A percentile compares a stretch with the other conserved stretches of the same genome.
These are phyloP conservation scores for Tothia fuscella DNA, from an alignment of 2,329 filamentous ascomycete genomes.

Conservation along the genomic window DNA sequence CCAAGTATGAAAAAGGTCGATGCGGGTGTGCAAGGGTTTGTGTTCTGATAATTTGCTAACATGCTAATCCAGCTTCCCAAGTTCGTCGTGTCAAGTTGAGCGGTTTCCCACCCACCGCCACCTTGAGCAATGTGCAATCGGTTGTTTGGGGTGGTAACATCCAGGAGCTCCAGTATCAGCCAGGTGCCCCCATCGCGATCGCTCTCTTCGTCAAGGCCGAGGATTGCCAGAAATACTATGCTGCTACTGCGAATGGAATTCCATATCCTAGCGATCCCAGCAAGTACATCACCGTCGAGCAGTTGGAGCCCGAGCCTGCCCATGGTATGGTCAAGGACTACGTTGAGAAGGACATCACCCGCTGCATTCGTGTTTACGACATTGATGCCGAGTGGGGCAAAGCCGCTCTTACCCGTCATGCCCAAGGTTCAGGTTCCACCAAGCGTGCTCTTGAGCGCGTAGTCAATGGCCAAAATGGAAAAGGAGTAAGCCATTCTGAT, in stretches of 20 bases:
- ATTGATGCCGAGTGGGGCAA: conserved; percentile 30
- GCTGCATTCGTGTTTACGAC: conserved; percentile 33
- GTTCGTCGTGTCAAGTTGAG: conserved; percentile 12
- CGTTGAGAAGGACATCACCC: conserved; percentile 27
- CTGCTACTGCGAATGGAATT: conserved; percentile 25
- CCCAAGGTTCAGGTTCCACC: conserved; percentile 20
- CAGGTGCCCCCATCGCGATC: conserved; percentile 17
- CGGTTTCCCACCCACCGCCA: conserved; percentile 9
- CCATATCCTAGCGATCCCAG: conserved; percentile 10
- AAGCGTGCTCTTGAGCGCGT: conserved; percentile 35
- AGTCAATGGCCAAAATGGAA: conserved; percentile 27
- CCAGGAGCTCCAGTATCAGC: conserved; percentile 19
- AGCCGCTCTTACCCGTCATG: conserved; percentile 25
- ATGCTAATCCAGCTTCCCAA: not conserved
- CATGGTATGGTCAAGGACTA: conserved; percentile 30
- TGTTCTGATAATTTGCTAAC: not conserved
- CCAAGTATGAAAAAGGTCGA: no score
- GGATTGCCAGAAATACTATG: conserved; percentile 22
- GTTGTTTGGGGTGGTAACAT: conserved; percentile 27
- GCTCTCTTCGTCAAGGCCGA: conserved; percentile 24
- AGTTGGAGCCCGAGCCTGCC: conserved; percentile 15
- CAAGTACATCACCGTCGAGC: conserved; percentile 20
- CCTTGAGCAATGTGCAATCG: conserved; percentile 7
- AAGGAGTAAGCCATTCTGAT: conserved; percentile 26
- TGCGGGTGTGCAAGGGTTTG: not conserved